phyloP scores from a whole-genome alignment of 441 rosid species.

The Manihot esculenta region DNA sequence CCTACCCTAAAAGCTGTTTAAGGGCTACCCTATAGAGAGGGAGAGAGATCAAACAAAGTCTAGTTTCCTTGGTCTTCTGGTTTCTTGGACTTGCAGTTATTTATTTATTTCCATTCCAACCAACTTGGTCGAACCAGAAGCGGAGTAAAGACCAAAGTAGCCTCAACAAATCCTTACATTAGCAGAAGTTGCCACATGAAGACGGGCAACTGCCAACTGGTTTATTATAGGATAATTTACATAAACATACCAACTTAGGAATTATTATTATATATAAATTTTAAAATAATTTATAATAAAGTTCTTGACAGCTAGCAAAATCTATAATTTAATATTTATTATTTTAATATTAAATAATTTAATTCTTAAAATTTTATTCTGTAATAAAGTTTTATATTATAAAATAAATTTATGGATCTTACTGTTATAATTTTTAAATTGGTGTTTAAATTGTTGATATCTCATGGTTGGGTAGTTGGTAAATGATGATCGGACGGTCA shows the following conservation, averaged over 20 bases:
- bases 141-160: neutral
- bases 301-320: too few relatives aligned
- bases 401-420: too few relatives aligned
- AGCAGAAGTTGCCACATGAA: conserved; percentile 7
- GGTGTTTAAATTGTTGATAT: too few relatives aligned
- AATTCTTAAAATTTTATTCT: too few relatives aligned
- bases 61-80: neutral
- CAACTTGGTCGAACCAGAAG: neutral
- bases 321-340: too few relatives aligned
- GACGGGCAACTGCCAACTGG: neutral
- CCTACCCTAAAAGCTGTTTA: neutral
- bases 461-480: neutral
- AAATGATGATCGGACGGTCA: neutral
- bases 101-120: neutral
- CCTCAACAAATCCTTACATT: neutral
- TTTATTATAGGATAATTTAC: neutral
- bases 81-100: neutral
- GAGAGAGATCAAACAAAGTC: neutral
- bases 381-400: too few relatives aligned
- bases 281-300: too few relatives aligned
- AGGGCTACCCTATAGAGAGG: neutral
- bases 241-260: too few relatives aligned
- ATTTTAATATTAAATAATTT: too few relatives aligned
- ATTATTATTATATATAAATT: too few relatives aligned
- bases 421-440: too few relatives aligned